Percentiles rank a stretch among this genome's conserved stretches.
Conservation (phyloP, 306 rosid species). For the Cercis canadensis region DNA sequence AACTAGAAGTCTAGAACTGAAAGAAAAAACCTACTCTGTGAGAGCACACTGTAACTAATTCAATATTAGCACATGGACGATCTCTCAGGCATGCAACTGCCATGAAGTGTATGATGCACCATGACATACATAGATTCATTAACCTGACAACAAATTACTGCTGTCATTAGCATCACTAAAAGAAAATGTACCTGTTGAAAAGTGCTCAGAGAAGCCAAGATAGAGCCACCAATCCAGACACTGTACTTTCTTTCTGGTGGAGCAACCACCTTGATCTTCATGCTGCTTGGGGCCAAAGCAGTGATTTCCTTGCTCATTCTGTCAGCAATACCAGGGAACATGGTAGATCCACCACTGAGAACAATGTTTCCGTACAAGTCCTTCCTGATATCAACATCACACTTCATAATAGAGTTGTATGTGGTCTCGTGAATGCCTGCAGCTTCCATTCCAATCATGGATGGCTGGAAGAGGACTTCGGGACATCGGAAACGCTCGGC, state of each 20-base stretch:
- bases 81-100: conserved; percentile 7
- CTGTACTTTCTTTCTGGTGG: conserved; percentile 93
- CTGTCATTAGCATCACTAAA: neutral
- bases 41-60: too few relatives aligned
- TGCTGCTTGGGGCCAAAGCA: conserved; percentile 91
- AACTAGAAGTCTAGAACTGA: neutral
- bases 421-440: conserved; percentile 85
- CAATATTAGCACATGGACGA: neutral
- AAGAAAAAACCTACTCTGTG: neutral
- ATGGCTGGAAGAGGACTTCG: conserved; percentile 92
- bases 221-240: conserved; percentile 95
- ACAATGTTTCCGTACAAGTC: conserved; percentile 88
- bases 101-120: neutral
- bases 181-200: conserved; percentile 74
- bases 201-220: conserved; percentile 88
- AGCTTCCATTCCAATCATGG: conserved; percentile 94
- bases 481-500: conserved; percentile 90
- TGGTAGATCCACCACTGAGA: conserved; percentile 91
- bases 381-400: conserved; percentile 86
- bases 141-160: neutral
- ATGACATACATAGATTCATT: neutral
- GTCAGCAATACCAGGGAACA: conserved; percentile 90
- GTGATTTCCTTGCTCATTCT: conserved; percentile 92
- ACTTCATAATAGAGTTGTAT: conserved; percentile 88
- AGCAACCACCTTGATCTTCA: conserved; percentile 92